Evolutionary conservation across 2,329 filamentous ascomycete genomes (phyloP), one percentile per base, ranked within the genome.

Genomic region (Thermoascus crustaceus): DNA sequence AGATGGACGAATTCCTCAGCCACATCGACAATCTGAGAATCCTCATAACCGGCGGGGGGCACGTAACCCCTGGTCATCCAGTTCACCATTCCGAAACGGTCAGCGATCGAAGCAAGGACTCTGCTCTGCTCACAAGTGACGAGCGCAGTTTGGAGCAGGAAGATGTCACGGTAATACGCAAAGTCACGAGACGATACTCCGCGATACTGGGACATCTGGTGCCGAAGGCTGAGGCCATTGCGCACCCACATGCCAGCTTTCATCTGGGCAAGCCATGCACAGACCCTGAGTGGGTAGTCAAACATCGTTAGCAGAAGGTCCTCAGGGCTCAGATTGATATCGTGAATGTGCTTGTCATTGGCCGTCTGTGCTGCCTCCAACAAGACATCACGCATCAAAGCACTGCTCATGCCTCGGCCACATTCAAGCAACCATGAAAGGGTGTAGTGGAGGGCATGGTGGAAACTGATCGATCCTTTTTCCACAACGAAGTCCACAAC

Each of bases 201-300:
- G 10, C 87, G 80, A 57, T 98, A 98, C 11, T 88, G 91, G 34
- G 83, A 83, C 57, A 93, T 91, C 61, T 98, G 91, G 57, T 98
- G 91, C 24, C 89, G 79, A 34, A 98, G 73, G 50, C 89, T 96
- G 54, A 98, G 86, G 2, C 91, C 91, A 55, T 98, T 98, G 37
- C 91, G 80, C 44, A 98, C 89, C 91, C 93, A 98, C 80, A 96
- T 94, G 34, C 87, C 85, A 11, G 89, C 87, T 59, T 94, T 94
- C 78, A 98, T 96, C 65, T 98, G 93, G 4, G 91, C 85, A 20
- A 98, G 70, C 91, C 91, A 98, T 13, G 86, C 87, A 56, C 87
- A 95, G 1, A 96, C 88, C 34, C 93, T 76, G 3, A 98, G 69
- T 1, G 93, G 89, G 50, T 85, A 94, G 58, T 98, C 91, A 52